phyloP scores from a whole-genome alignment of 768 basidiomycete species.

The Lentinula edodes region DNA sequence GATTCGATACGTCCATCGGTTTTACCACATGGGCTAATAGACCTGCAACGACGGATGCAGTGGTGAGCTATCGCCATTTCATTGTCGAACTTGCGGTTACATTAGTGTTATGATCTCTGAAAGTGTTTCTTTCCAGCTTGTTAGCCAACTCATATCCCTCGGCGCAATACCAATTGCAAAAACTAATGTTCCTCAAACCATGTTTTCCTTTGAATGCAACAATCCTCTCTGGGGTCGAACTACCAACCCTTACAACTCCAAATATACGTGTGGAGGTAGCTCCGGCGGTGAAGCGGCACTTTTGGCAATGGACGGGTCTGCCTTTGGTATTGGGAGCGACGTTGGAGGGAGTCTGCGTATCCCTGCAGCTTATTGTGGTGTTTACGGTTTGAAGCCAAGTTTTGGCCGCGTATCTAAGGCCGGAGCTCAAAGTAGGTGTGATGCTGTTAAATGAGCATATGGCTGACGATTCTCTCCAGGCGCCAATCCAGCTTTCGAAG shows the following conservation, averaged over 20 bases:
- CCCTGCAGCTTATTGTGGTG: conserved; percentile 72
- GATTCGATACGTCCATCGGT: conserved; percentile 67
- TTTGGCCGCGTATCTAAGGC: conserved; percentile 43
- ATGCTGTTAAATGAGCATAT: conserved; percentile 23
- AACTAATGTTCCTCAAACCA: conserved; percentile 91
- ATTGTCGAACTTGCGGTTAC: background rate
- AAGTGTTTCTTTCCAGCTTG: conserved; percentile 33
- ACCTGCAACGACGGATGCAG: conserved; percentile 54
- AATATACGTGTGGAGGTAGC: conserved; percentile 68
- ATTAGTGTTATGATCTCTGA: too few species aligned
- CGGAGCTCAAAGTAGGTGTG: conserved; percentile 40
- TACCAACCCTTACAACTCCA: conserved; percentile 59
- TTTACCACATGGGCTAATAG: conserved; percentile 55
- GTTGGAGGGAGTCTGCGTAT: conserved; percentile 82
- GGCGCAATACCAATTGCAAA: conserved; percentile 85
- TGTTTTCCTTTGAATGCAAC: conserved; percentile 77
- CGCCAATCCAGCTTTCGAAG: conserved; percentile 65
- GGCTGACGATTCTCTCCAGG: conserved; percentile 56
- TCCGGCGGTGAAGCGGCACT: conserved; percentile 83
- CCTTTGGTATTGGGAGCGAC: conserved; percentile 78
- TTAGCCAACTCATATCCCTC: conserved; percentile 48
- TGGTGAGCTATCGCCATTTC: conserved; percentile 34
- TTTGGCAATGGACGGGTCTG: conserved; percentile 72
- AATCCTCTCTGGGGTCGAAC: conserved; percentile 79
- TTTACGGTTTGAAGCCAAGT: conserved; percentile 74